Evolutionary conservation across 2,329 filamentous ascomycete species (phyloP).

Genomic region (Paraphoma chrysanthemicola): DNA sequence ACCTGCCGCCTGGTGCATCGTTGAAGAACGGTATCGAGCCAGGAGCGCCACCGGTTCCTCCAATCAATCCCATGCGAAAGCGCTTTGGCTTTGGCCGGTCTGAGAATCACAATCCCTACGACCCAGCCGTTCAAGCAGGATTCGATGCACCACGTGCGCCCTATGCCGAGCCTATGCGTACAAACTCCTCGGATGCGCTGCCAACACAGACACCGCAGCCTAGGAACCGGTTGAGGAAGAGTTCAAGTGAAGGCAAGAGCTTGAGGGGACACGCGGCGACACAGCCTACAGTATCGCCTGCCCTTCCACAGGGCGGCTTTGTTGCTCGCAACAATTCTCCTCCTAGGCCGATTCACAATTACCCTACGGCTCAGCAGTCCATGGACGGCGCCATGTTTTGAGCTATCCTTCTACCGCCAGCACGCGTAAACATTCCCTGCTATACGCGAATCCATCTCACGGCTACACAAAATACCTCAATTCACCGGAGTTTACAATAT

Average conservation of each 20-base stretch:
- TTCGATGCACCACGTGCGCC: constrained; percentile 41
- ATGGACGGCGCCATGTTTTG: constrained; percentile 48
- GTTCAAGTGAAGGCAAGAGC: constrained; percentile 58
- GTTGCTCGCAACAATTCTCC: constrained; percentile 37
- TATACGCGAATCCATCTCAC: constrained; percentile 8
- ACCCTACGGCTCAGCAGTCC: constrained; percentile 28
- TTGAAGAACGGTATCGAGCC: constrained; percentile 58
- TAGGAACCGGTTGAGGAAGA: constrained; percentile 55
- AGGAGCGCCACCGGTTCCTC: constrained; percentile 57
- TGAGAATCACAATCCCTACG: constrained; percentile 42
- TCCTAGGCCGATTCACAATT: constrained; percentile 33
- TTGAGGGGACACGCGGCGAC: constrained; percentile 52
- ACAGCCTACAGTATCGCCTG: constrained; percentile 31
- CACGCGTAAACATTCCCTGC: not conserved
- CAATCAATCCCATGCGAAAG: constrained; percentile 66
- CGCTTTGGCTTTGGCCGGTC: constrained; percentile 53
- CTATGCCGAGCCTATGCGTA: constrained; percentile 46
- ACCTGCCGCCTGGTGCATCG: constrained; percentile 62
- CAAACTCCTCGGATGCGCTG: constrained; percentile 54
- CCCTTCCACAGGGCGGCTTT: constrained; percentile 35
- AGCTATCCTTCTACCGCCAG: not conserved
- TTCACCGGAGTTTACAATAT: not conserved
- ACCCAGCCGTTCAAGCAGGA: constrained; percentile 49
- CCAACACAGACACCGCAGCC: constrained; percentile 43
- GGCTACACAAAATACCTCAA: not conserved